Percentiles rank a stretch among this genome's conserved stretches.
Conservation (phyloP, 768 basidiomycete species). For the Hypsizygus marmoreus region DNA sequence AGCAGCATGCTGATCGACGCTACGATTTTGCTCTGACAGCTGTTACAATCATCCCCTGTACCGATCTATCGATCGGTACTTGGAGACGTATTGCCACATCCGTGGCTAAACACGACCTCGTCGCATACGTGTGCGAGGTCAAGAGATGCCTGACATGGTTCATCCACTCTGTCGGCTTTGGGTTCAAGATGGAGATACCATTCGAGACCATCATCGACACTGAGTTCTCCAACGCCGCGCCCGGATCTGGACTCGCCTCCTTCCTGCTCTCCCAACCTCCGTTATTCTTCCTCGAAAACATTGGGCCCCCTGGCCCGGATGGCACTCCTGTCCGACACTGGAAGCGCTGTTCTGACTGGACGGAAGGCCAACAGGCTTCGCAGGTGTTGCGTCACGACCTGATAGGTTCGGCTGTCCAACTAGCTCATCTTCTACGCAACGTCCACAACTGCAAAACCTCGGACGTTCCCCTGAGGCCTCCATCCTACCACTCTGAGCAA, state of each 20-base stretch:
- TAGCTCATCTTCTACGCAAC: conserved; percentile 55
- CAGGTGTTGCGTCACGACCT: conserved; percentile 65
- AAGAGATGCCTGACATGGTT: conserved; percentile 78
- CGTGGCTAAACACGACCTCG: conserved; percentile 59
- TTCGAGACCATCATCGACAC: conserved; percentile 63
- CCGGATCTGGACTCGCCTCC: conserved; percentile 59
- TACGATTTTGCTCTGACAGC: conserved; percentile 39
- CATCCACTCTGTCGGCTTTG: conserved; percentile 67
- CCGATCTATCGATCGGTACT: conserved; percentile 70
- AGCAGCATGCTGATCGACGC: conserved; percentile 2
- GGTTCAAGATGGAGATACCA: conserved; percentile 86
- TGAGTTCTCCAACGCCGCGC: conserved; percentile 54
- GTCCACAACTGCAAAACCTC: conserved; percentile 36
- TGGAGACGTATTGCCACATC: conserved; percentile 75
- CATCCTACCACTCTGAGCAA: conserved; percentile 33
- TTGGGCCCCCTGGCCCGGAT: conserved; percentile 30
- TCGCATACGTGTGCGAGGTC: conserved; percentile 73
- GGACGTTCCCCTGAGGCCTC: conserved; percentile 38
- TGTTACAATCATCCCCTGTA: conserved; percentile 75
- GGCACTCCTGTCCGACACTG: conserved; percentile 46
- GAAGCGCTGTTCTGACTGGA: conserved; percentile 76
- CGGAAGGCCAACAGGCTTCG: conserved; percentile 70
- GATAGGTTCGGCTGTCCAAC: conserved; percentile 61
- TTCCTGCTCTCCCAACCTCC: conserved; percentile 71
- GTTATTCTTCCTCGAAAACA: conserved; percentile 63